These are phyloP conservation scores for Citeromyces siamensis DNA, from an alignment of 1,139 yeast species.

Conservation along the genomic window DNA sequence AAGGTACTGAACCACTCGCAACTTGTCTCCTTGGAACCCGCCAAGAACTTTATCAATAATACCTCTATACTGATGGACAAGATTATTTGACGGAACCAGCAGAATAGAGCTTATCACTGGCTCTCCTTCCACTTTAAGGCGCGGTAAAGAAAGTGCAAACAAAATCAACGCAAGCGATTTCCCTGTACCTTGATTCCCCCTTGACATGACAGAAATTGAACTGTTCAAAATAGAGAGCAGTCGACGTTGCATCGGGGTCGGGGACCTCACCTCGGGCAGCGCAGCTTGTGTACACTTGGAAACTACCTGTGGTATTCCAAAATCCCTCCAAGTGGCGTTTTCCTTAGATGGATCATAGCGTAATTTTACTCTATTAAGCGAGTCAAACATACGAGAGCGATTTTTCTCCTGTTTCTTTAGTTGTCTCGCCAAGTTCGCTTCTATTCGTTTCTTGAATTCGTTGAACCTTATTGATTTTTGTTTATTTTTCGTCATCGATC, in stretches of 20 bases:
- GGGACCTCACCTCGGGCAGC: conserved; percentile 2
- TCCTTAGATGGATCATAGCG: conserved; percentile 7
- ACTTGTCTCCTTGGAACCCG: conserved; percentile 1
- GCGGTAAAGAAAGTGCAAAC: conserved; percentile 14
- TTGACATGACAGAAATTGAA: conserved; percentile 11
- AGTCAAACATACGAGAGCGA: not conserved
- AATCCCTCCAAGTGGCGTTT: conserved; percentile 6
- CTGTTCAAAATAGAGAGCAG: conserved; percentile 8
- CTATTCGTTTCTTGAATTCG: not conserved
- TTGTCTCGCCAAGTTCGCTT: not conserved
- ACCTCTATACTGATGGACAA: conserved; percentile 14
- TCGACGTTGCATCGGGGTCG: conserved; percentile 8
- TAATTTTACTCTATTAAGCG: conserved; percentile 6
- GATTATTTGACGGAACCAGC: conserved; percentile 15
- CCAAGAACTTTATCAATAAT: conserved; percentile 7
- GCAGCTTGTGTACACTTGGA: not conserved
- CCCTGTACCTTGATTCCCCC: conserved; percentile 19
- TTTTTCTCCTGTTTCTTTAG: not conserved
- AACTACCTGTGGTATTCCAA: conserved; percentile 6
- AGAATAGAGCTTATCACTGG: conserved; percentile 16
- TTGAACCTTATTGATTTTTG: not conserved
- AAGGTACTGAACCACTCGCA: conserved; percentile 15
- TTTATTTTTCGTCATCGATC: not conserved
- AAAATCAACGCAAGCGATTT: conserved; percentile 13
- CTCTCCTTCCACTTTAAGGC: conserved; percentile 9